Base-by-base conservation (phyloP, 140 eudicot species). In the Oenanthe javanica region DNA sequence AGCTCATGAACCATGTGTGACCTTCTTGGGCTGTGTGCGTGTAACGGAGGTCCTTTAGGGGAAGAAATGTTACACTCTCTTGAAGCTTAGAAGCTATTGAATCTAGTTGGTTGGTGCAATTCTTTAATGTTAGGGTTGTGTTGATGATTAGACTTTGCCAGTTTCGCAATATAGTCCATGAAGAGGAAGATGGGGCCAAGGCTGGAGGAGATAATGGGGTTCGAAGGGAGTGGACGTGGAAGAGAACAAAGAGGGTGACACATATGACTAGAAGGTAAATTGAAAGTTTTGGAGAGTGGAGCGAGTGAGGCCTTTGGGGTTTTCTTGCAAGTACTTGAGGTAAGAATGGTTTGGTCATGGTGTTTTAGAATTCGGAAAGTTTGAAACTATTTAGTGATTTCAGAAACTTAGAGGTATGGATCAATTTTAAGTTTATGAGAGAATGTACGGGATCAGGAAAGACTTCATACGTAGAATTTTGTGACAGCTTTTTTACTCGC, bases 1-100 rank as follows among this genome's bases (percentile, higher is more conserved):
- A 86, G 84, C 98, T 91, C 93, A 93, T 93, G 96, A 93, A 93
- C 98, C 98, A 93, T 47, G 98, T 93, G 90, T 93, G 98, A 7
- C 98, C 98, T 47, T 82, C 84, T 4, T 81, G 92, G 48, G 98
- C 91, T 0, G 88, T 51, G 19, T 77, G 76, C 1, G 96, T 59
- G 83, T 83, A 93, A 45, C 96, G 88, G 52, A 93, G 86, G 84
- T 93, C 98, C 81, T 89, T 93, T 1, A 93, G 47, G 6, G 98
- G 98, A 57, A 93, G 96, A 76, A 93, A 93, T 0, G 94, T 91
- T 80, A 93, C 93, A 2, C 93, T 75, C 12, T 85, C 79, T 0
- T 84, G 85, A 46, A 93, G 94, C 73, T 81, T 89, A 0, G 84
- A 54, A 54, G 23, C 9, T 54, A 54, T 21, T 6, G 87, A 40